phyloP scores from a whole-genome alignment of 805 yeast genomes.

The Saccharomycopsis babjevae region DNA sequence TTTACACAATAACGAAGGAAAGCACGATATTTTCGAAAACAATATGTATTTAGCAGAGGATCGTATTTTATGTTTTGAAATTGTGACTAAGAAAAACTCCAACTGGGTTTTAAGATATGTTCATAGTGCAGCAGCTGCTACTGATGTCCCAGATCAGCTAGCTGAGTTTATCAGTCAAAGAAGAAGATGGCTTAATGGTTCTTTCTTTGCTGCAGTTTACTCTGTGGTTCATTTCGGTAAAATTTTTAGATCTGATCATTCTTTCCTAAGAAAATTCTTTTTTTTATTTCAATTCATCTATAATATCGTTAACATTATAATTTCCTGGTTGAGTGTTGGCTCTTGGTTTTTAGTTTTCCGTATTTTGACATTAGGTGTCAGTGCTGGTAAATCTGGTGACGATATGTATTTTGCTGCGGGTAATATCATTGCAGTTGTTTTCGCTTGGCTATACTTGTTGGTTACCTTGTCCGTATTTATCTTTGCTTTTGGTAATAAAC shows the following conservation, averaged over 20 bases:
- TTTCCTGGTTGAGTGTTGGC: conserved; percentile 57
- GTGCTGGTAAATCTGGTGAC: conserved; percentile 40
- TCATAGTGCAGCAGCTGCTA: conserved; percentile 54
- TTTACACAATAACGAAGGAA: conserved; percentile 46
- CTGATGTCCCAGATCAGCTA: conserved; percentile 55
- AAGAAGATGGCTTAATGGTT: conserved; percentile 62
- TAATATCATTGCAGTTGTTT: conserved; percentile 38
- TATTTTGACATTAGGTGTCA: conserved; percentile 45
- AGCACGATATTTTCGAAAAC: conserved; percentile 52
- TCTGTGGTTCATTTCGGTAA: conserved; percentile 45
- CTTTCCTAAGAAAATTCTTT: conserved; percentile 36
- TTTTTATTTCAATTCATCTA: conserved; percentile 48
- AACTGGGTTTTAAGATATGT: conserved; percentile 56
- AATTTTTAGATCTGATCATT: conserved; percentile 46
- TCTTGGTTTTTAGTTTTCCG: conserved; percentile 55
- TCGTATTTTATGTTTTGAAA: conserved; percentile 55
- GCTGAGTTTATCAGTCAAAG: conserved; percentile 57
- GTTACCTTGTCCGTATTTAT: conserved; percentile 50
- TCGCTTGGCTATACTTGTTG: conserved; percentile 46
- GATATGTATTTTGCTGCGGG: conserved; percentile 34
- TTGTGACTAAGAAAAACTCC: conserved; percentile 46
- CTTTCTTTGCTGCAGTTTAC: conserved; percentile 56
- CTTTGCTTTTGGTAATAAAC: conserved; percentile 54
- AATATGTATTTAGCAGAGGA: conserved; percentile 67
- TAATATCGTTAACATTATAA: conserved; percentile 41